Conservation (phyloP, 108 stramenopile genomes). For the Skeletonema marinoi region DNA sequence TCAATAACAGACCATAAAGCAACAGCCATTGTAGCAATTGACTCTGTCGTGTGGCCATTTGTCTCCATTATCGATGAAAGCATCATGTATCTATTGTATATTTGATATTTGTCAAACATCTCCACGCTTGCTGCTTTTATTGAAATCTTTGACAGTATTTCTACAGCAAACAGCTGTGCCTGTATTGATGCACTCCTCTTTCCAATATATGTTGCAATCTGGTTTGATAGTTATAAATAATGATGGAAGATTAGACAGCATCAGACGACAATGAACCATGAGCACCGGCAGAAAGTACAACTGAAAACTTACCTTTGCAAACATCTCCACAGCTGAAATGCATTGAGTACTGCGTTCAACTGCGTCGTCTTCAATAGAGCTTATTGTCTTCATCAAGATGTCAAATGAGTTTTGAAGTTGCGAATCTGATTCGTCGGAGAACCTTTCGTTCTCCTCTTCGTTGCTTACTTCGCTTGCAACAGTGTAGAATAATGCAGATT, state of each 20-base stretch:
- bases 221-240: not conserved
- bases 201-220: conserved; percentile 31
- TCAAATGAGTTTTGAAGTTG: conserved; percentile 34
- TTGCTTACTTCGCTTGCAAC: conserved; percentile 10
- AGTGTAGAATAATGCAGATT: conserved; percentile 33
- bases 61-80: conserved; percentile 29
- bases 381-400: conserved; percentile 19
- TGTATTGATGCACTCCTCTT: conserved; percentile 28
- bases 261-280: not conserved
- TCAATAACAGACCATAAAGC: conserved; percentile 28
- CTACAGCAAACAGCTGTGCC: conserved; percentile 28
- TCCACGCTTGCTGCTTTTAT: conserved; percentile 13
- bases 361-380: not conserved
- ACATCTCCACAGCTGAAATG: conserved; percentile 33
- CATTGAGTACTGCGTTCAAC: conserved; percentile 12
- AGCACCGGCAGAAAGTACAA: not conserved
- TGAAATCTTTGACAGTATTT: conserved; percentile 30
- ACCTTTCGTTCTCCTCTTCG: conserved; percentile 4
- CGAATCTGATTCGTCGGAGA: conserved; percentile 2
- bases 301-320: conserved; percentile 38
- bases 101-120: conserved; percentile 41
- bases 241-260: not conserved
- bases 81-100: conserved; percentile 34
- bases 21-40: conserved; percentile 23
- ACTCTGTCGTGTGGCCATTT: conserved; percentile 20